Percentiles rank a stretch among this genome's conserved stretches.
Conservation (phyloP, 1,284 basidiomycete genomes). For the Leccinum pachyderme region DNA sequence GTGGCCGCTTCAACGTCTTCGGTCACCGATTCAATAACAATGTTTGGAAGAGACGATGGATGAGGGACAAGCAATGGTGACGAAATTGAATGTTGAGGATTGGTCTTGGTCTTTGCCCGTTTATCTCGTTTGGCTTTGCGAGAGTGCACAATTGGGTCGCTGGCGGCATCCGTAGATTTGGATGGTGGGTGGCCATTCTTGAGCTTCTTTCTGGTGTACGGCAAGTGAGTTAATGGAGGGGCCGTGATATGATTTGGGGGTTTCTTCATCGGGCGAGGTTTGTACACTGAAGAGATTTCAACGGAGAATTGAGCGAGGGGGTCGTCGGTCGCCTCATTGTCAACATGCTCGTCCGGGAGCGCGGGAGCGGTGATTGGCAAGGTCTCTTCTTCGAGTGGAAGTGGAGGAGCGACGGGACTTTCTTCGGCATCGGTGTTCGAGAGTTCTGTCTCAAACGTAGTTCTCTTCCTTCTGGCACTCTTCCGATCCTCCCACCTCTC, state of each 20-base stretch:
- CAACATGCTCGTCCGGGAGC: constrained; percentile 16
- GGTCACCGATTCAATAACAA: constrained; percentile 17
- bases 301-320: constrained; percentile 37
- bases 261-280: constrained; percentile 61
- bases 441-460: constrained; percentile 38
- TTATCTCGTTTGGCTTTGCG: constrained; percentile 52
- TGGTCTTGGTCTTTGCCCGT: constrained; percentile 39
- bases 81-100: constrained; percentile 13
- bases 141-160: constrained; percentile 19
- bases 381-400: background rate
- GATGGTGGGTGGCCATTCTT: constrained; percentile 12
- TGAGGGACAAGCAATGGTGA: constrained; percentile 9
- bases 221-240: constrained; percentile 10
- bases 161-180: constrained; percentile 1
- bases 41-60: constrained; percentile 13
- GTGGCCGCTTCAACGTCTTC: background rate
- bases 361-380: background rate
- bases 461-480: constrained; percentile 30
- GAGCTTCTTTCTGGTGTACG: constrained; percentile 11
- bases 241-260: constrained; percentile 28
- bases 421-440: constrained; percentile 39
- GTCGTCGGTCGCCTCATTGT: constrained; percentile 18
- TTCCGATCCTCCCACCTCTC: constrained; percentile 30
- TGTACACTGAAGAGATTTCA: constrained; percentile 68
- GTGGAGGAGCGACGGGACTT: constrained; percentile 12